Conservation (phyloP, 129 eudicot genomes). For the Glebionis coronaria region DNA sequence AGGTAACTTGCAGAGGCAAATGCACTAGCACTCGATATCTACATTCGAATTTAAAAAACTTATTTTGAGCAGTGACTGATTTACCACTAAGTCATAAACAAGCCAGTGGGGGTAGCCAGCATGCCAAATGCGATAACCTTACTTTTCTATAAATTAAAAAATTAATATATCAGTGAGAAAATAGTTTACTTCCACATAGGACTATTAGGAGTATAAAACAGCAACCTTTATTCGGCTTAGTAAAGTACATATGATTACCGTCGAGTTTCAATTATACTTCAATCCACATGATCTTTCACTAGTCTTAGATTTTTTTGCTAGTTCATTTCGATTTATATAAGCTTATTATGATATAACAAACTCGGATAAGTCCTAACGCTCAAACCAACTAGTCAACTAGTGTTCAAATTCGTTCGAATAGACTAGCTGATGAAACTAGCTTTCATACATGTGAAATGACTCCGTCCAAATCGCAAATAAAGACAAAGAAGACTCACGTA, state of each 20-base stretch:
- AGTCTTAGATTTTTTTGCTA: constrained; percentile 8
- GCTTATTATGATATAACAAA: no score
- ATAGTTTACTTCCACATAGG: no score
- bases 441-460: background rate
- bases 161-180: no score
- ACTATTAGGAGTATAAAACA: background rate
- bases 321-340: background rate
- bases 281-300: constrained; percentile 6
- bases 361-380: background rate
- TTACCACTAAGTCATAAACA: background rate
- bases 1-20: no score
- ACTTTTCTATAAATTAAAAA: no score
- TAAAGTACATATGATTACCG: background rate
- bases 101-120: background rate
- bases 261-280: constrained; percentile 1
- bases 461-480: background rate
- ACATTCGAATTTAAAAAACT: no score
- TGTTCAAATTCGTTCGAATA: constrained; percentile 11
- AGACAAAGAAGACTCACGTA: constrained; percentile 46
- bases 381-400: background rate
- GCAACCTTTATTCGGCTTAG: background rate
- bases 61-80: background rate
- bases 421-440: background rate
- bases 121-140: background rate
- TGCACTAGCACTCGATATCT: no score